Evolutionary conservation across 129 eudicot genomes (phyloP).

Genomic region (Gnaphalium uliginosum): DNA sequence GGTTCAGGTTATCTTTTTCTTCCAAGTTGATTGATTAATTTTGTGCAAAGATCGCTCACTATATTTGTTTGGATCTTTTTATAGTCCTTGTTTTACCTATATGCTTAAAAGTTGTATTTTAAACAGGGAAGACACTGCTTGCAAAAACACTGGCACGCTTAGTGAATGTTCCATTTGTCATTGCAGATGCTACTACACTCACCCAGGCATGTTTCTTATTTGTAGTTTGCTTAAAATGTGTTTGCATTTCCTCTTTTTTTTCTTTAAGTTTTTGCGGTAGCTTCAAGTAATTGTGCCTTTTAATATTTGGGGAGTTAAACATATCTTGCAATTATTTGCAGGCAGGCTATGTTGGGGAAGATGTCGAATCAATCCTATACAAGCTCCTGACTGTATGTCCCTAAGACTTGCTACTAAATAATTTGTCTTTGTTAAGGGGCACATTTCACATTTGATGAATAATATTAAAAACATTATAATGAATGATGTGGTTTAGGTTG

Average conservation of each 20-base stretch:
- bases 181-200: slow-evolving; percentile 98
- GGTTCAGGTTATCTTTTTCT: slow-evolving; percentile 77
- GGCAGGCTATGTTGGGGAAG: slow-evolving; percentile 99
- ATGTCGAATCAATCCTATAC: slow-evolving; percentile 93
- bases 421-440: neutral
- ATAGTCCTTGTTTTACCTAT: slow-evolving; percentile 23
- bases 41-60: neutral
- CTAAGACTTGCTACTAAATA: slow-evolving; percentile 10
- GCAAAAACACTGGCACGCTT: slow-evolving; percentile 95
- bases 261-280: neutral
- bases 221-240: neutral
- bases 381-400: slow-evolving; percentile 77
- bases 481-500: slow-evolving; percentile 69
- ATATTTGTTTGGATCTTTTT: neutral
- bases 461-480: too few relatives aligned
- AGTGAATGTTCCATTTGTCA: slow-evolving; percentile 98
- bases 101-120: slow-evolving; percentile 36
- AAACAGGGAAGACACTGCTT: slow-evolving; percentile 96
- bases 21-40: neutral
- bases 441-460: neutral
- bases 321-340: slow-evolving; percentile 39
- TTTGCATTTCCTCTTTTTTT: neutral
- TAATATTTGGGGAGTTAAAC: slow-evolving; percentile 9
- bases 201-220: slow-evolving; percentile 70
- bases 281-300: neutral